Evolutionary conservation across 2,329 filamentous ascomycete species (phyloP).

Genomic region (Trichoderma koningii): DNA sequence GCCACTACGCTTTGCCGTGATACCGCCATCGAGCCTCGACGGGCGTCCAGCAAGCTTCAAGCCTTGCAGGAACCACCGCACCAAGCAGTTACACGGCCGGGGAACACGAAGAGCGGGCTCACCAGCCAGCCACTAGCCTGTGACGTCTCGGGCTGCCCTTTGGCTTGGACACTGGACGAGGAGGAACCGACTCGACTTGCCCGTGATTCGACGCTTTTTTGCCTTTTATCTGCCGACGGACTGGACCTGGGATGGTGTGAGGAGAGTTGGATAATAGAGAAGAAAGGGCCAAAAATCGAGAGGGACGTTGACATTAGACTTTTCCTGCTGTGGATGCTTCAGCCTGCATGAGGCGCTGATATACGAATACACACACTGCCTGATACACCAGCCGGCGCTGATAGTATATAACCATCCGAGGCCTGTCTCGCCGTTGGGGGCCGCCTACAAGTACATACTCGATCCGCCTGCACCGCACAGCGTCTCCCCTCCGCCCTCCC

Average conservation of each 20-base stretch:
- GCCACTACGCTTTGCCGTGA: constrained; percentile 25
- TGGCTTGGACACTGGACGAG: neutral
- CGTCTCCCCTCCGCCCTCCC: neutral
- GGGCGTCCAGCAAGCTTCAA: constrained; percentile 25
- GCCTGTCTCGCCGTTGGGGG: constrained; percentile 17
- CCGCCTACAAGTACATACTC: neutral
- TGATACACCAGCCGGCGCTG: too few relatives aligned
- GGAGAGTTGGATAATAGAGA: neutral
- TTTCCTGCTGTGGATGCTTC: constrained; percentile 14
- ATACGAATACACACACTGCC: neutral
- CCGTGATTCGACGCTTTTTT: constrained; percentile 18
- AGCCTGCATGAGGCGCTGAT: constrained; percentile 15
- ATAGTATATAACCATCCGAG: constrained; percentile 9
- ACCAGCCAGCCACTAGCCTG: constrained; percentile 17
- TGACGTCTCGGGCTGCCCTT: constrained; percentile 16
- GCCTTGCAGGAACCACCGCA: constrained; percentile 22
- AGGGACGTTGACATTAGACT: constrained; percentile 9
- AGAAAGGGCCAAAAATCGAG: neutral
- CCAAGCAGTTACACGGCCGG: constrained; percentile 11
- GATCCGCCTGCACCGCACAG: too few relatives aligned
- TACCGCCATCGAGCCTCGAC: constrained; percentile 21
- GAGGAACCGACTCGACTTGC: neutral
- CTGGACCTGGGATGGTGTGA: constrained; percentile 14
- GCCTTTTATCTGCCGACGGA: neutral
- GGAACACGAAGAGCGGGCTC: constrained; percentile 23